These are phyloP conservation scores for Botrytis paeoniae DNA, from an alignment of 2,329 filamentous ascomycete species.

Conservation along the genomic window DNA sequence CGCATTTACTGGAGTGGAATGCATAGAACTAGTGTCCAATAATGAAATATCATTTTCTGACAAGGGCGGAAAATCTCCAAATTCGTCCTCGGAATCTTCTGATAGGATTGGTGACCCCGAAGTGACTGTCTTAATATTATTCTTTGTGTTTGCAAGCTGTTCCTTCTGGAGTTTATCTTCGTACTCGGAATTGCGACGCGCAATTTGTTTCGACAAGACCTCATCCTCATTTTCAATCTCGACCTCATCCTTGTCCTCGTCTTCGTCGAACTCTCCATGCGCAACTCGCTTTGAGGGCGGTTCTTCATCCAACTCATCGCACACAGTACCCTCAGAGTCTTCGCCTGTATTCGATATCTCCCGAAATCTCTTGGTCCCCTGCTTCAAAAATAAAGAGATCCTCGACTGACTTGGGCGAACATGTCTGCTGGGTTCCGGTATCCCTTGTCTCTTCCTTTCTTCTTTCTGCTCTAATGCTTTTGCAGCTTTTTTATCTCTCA, in stretches of 20 bases:
- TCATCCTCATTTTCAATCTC: neutral
- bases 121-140: neutral
- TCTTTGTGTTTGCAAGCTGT: conserved; percentile 7
- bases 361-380: conserved; percentile 29
- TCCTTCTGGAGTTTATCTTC: neutral
- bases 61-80: conserved; percentile 36
- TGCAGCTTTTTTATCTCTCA: conserved; percentile 54
- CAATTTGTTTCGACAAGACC: neutral
- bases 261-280: neutral
- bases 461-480: conserved; percentile 50
- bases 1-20: neutral
- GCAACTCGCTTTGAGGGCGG: neutral
- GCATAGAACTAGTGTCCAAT: conserved; percentile 9
- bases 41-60: conserved; percentile 33
- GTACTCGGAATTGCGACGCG: neutral
- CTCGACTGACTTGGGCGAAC: conserved; percentile 57
- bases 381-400: conserved; percentile 51
- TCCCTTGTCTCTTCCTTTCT: conserved; percentile 50
- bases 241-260: neutral
- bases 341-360: conserved; percentile 26
- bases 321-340: conserved; percentile 24
- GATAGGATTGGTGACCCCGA: conserved; percentile 12
- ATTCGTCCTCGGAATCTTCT: conserved; percentile 36
- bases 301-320: neutral
- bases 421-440: conserved; percentile 48